These are phyloP conservation scores for Calonectria henricotiae DNA, from an alignment of 2,329 filamentous ascomycete genomes.

Conservation along the genomic window DNA sequence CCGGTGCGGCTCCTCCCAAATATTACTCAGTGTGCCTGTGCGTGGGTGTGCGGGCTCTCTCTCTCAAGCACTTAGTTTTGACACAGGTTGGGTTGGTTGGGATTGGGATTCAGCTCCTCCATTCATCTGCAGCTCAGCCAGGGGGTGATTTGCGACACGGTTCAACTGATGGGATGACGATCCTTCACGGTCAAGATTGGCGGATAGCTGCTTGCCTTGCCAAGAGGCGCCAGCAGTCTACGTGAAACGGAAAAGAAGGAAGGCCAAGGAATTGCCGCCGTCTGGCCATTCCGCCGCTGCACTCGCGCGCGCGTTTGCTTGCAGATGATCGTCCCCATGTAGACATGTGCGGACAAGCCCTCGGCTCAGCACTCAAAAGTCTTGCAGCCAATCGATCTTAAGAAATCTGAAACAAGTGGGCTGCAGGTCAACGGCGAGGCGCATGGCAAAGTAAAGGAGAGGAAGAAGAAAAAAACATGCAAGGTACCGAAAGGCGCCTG, in stretches of 20 bases:
- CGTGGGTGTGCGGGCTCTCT: neutral
- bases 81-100: neutral
- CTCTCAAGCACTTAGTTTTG: too few relatives aligned
- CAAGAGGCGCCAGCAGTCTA: conserved; percentile 24
- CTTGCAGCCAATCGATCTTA: conserved; percentile 24
- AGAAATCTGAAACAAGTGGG: conserved; percentile 25
- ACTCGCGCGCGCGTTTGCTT: conserved; percentile 7
- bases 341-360: neutral
- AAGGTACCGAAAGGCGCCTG: conserved; percentile 33
- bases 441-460: conserved; percentile 16
- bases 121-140: conserved; percentile 18
- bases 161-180: conserved; percentile 16
- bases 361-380: neutral
- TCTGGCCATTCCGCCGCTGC: neutral
- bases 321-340: neutral
- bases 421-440: conserved; percentile 28
- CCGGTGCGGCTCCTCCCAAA: conserved; percentile 22
- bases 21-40: neutral
- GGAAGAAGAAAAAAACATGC: conserved; percentile 19
- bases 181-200: conserved; percentile 20
- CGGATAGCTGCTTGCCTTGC: conserved; percentile 27
- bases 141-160: conserved; percentile 1
- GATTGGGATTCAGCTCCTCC: conserved; percentile 9
- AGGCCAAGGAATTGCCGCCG: conserved; percentile 19
- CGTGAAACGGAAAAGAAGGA: conserved; percentile 33